Percentiles rank a stretch among this genome's conserved stretches.
Conservation (phyloP, 164 flowering plant species). For the Aristolochia californica region DNA sequence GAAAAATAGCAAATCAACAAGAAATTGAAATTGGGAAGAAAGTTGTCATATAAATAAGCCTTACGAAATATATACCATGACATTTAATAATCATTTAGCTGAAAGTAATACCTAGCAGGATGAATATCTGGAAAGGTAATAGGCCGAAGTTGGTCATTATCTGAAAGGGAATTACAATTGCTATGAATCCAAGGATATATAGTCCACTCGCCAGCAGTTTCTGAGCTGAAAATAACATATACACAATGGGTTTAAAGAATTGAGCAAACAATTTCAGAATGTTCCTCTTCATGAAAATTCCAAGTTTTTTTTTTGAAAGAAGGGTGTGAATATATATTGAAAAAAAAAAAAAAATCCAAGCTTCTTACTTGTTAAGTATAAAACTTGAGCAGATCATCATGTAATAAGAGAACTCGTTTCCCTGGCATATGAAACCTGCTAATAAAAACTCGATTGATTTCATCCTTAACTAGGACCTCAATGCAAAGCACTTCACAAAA, state of each 20-base stretch:
- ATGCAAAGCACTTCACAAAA: not conserved
- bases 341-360: too few relatives aligned
- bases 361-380: slow-evolving; percentile 83
- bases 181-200: slow-evolving; percentile 98
- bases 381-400: slow-evolving; percentile 99
- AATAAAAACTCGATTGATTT: not conserved
- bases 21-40: too few relatives aligned
- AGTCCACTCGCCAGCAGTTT: slow-evolving; percentile 72
- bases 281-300: not conserved
- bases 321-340: too few relatives aligned
- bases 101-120: slow-evolving; percentile 71
- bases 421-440: slow-evolving; percentile 89
- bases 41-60: too few relatives aligned
- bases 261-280: not conserved
- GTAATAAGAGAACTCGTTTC: slow-evolving; percentile 98
- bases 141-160: slow-evolving; percentile 82
- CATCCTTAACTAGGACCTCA: not conserved
- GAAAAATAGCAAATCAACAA: too few relatives aligned
- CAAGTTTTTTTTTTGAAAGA: too few relatives aligned
- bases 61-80: too few relatives aligned
- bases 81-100: too few relatives aligned
- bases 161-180: slow-evolving; percentile 90
- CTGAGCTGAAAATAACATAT: slow-evolving; percentile 29
- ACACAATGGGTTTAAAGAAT: too few relatives aligned
- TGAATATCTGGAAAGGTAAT: slow-evolving; percentile 82